A percentile compares a stretch with the other conserved stretches of the same genome.
These are phyloP conservation scores for Fusarium gaditjirri DNA, from an alignment of 2,329 filamentous ascomycete genomes.

Conservation along the genomic window DNA sequence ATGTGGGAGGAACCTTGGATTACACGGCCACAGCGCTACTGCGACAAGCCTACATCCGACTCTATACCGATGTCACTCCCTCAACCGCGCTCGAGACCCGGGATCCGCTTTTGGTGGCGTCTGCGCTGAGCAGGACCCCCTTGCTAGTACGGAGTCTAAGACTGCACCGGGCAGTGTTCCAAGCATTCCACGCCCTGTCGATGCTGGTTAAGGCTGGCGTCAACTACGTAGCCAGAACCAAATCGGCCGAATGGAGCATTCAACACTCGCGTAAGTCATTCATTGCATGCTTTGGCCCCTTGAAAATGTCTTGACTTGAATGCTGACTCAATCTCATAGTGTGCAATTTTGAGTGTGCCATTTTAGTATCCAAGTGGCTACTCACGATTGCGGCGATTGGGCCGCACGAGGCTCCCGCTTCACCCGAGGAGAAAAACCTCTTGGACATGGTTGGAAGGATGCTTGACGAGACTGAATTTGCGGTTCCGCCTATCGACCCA, in stretches of 20 bases:
- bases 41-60: slow-evolving; percentile 70
- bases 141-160: slow-evolving; percentile 67
- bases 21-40: slow-evolving; percentile 73
- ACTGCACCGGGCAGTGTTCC: slow-evolving; percentile 72
- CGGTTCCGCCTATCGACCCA: slow-evolving; percentile 65
- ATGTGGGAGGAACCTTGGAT: slow-evolving; percentile 69
- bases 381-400: slow-evolving; percentile 65
- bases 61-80: slow-evolving; percentile 73
- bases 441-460: slow-evolving; percentile 67
- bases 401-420: slow-evolving; percentile 60
- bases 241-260: slow-evolving; percentile 71
- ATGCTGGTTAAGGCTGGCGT: slow-evolving; percentile 73
- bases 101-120: slow-evolving; percentile 70
- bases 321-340: slow-evolving; percentile 50
- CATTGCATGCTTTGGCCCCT: not conserved
- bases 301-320: not conserved
- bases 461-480: slow-evolving; percentile 71
- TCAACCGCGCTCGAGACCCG: slow-evolving; percentile 72
- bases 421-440: slow-evolving; percentile 64
- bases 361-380: slow-evolving; percentile 70
- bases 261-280: slow-evolving; percentile 66
- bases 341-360: slow-evolving; percentile 70
- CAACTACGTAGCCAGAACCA: slow-evolving; percentile 70
- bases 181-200: slow-evolving; percentile 74
- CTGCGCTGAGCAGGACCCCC: slow-evolving; percentile 68